A percentile compares a stretch with the other conserved stretches of the same genome.
Evolutionary conservation across 306 rosid genomes (phyloP).

Genomic region (Castanopsis chinensis): DNA sequence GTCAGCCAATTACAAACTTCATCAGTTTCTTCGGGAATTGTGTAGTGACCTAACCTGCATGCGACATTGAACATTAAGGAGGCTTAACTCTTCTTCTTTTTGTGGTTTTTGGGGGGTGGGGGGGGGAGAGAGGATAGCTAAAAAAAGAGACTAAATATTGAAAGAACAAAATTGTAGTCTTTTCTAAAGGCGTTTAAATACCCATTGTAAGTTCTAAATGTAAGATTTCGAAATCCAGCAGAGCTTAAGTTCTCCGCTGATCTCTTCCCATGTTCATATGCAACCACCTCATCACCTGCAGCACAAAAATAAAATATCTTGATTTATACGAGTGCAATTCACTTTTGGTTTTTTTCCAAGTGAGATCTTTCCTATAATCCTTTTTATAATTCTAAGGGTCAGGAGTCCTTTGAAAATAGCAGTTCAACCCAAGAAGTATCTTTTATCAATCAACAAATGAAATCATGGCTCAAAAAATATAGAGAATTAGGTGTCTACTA

Average conservation of each 20-base stretch:
- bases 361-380: not conserved
- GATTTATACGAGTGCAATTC: not conserved
- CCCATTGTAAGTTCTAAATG: conserved; percentile 77
- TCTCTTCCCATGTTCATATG: conserved; percentile 68
- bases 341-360: not conserved
- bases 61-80: not conserved
- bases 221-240: conserved; percentile 81
- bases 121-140: too few species aligned
- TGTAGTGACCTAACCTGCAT: conserved; percentile 90
- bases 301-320: not conserved
- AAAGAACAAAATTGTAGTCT: not conserved
- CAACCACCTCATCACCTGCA: conserved; percentile 86
- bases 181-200: conserved; percentile 28
- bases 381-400: too few species aligned
- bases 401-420: too few species aligned
- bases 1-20: conserved; percentile 87
- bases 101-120: too few species aligned
- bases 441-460: not conserved
- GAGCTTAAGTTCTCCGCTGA: conserved; percentile 71
- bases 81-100: too few species aligned
- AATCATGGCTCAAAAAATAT: not conserved
- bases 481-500: not conserved
- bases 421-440: not conserved
- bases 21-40: conserved; percentile 87
- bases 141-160: conserved; percentile 13